Evolutionary conservation across 768 basidiomycete genomes (phyloP), one percentile per base, ranked within the genome.

Genomic region (Paxillus ammoniavirescens): DNA sequence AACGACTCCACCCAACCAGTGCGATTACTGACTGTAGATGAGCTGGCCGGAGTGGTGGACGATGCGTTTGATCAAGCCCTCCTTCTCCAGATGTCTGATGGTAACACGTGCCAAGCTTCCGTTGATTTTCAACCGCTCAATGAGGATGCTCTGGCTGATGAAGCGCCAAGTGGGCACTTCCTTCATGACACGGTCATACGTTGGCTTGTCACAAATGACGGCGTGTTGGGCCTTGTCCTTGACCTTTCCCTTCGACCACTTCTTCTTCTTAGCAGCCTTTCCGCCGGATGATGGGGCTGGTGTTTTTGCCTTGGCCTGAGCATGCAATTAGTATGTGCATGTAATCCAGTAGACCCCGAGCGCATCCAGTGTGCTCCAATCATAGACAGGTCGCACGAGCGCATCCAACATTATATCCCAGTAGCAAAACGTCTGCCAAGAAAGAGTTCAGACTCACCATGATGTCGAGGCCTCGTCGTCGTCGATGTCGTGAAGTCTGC

Each of bases 191-290:
- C 91, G 90, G 78, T 94, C 92, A 75, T 75, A 96, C 64, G 88
- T 90, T 51, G 86, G 62, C 81, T 98, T 96, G 82, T 98, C 96
- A 68, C 96, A 86, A 63, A 86, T 79, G 74, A 98, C 94, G 65
- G 92, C 83, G 83, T 98, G 95, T 70, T 91, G 87, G 68, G 96
- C 93, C 87, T 98, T 99, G 80, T 99, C 97, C 89, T 99, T 99
- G 75, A 99, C 97, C 80, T 98, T 98, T 73, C 97, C 97, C 84
- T 98, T 98, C 65, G 93, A 97, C 95, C 95, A 98, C 84, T 98
- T 98, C 92, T 98, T 98, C 85, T 98, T 98, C 84, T 98, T 98
- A 59, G 91, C 92, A 68, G 89, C 77, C 74, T 93, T 93, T 71
- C 90, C 88, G 61, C 89, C 87, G 60, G 82, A 75, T 47, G 85